Percentiles rank a stretch among this genome's conserved stretches.
phyloP scores from a whole-genome alignment of 139 green algal species.

The Closterium sp. region DNA sequence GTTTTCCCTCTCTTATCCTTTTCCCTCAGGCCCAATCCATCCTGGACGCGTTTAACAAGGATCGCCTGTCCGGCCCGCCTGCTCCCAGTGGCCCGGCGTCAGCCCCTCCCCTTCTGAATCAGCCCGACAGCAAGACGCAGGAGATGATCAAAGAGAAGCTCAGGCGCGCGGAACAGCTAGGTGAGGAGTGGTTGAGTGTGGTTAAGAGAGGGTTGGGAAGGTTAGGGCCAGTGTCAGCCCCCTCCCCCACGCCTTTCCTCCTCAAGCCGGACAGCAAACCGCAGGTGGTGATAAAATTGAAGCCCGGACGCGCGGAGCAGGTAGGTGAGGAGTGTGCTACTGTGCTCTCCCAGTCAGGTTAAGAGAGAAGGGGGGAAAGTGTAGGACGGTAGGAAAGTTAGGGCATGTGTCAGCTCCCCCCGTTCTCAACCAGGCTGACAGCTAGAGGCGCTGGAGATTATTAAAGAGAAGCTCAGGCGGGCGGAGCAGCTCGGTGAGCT shows the following conservation, averaged over 20 bases:
- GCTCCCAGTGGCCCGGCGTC: neutral
- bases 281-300: too few species aligned
- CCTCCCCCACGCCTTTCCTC: too few species aligned
- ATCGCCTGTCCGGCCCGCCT: neutral
- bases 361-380: too few species aligned
- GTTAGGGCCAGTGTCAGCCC: neutral
- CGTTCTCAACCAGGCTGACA: neutral
- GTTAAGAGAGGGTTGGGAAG: too few species aligned
- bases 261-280: too few species aligned
- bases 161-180: constrained; percentile 43
- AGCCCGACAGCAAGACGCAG: constrained; percentile 37
- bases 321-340: too few species aligned
- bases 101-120: neutral
- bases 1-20: neutral
- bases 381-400: too few species aligned
- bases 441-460: constrained; percentile 43
- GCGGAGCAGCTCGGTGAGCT: constrained; percentile 49
- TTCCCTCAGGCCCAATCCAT: neutral
- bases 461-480: constrained; percentile 47
- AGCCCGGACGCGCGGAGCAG: too few species aligned
- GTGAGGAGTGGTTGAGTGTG: neutral
- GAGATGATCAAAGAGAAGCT: constrained; percentile 49
- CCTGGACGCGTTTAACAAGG: constrained; percentile 38
- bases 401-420: neutral
- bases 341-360: too few species aligned